These are phyloP conservation scores for Suillus alpinus DNA, from an alignment of 768 basidiomycete species.

Conservation along the genomic window DNA sequence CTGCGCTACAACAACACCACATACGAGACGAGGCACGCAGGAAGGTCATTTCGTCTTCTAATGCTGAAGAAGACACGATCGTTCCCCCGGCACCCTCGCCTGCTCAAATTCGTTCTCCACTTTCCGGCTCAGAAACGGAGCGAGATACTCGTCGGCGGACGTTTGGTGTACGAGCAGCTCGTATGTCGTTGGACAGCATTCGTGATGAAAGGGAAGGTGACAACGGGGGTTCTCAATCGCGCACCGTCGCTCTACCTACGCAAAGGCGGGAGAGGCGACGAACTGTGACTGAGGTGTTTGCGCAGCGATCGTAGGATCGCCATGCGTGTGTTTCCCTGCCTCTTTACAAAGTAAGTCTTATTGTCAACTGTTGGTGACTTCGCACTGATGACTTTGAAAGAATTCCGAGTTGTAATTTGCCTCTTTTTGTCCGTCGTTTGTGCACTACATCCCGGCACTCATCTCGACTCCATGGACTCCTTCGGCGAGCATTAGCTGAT, in stretches of 20 bases:
- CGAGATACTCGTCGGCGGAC: slow-evolving; percentile 40
- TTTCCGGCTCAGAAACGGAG: slow-evolving; percentile 52
- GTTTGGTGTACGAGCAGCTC: slow-evolving; percentile 37
- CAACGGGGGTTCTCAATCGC: slow-evolving; percentile 42
- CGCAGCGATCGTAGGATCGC: slow-evolving; percentile 14
- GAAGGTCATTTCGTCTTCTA: slow-evolving; percentile 31
- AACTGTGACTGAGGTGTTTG: slow-evolving; percentile 51
- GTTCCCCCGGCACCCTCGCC: slow-evolving; percentile 10
- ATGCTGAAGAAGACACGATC: slow-evolving; percentile 21
- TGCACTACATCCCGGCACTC: slow-evolving; percentile 26
- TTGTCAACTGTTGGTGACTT: background rate
- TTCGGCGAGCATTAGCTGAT: slow-evolving; percentile 12
- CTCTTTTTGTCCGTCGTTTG: slow-evolving; percentile 11
- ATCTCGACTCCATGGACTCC: slow-evolving; percentile 20
- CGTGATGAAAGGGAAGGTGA: slow-evolving; percentile 26
- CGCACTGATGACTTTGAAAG: slow-evolving; percentile 7
- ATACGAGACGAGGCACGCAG: slow-evolving; percentile 34
- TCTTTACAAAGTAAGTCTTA: slow-evolving; percentile 17
- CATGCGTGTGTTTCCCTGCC: slow-evolving; percentile 4
- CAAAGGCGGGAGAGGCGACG: slow-evolving; percentile 42
- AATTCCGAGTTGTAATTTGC: slow-evolving; percentile 14
- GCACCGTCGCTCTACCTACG: slow-evolving; percentile 32
- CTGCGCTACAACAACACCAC: slow-evolving; percentile 55
- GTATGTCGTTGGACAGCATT: slow-evolving; percentile 44
- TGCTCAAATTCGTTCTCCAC: slow-evolving; percentile 26